A percentile compares a stretch with the other conserved stretches of the same genome.
phyloP scores from a whole-genome alignment of 1,139 yeast species.

The Candida tunisiensis region DNA sequence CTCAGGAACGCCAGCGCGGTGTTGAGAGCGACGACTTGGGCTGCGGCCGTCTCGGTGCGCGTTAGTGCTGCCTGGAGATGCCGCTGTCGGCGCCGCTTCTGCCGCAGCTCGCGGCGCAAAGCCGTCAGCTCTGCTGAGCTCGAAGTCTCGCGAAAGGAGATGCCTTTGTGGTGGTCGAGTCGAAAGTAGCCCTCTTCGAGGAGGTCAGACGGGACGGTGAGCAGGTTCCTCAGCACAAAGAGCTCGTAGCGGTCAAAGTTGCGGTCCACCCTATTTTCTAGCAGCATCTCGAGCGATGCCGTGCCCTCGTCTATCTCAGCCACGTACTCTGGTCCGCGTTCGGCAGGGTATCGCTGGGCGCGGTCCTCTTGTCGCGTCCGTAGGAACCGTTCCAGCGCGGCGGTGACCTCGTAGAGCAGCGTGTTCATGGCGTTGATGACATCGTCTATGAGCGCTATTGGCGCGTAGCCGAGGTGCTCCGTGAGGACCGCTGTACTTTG shows the following conservation, averaged over 20 bases:
- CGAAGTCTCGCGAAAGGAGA: too few relatives aligned
- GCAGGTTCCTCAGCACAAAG: slow-evolving; percentile 61
- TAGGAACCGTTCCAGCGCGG: slow-evolving; percentile 59
- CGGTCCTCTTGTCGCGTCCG: not conserved
- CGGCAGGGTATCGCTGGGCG: too few relatives aligned
- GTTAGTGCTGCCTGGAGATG: too few relatives aligned
- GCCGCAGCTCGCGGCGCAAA: too few relatives aligned
- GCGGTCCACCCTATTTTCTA: slow-evolving; percentile 66
- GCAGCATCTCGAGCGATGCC: slow-evolving; percentile 59
- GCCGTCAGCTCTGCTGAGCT: too few relatives aligned
- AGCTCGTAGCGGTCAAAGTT: slow-evolving; percentile 81
- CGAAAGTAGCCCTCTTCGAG: slow-evolving; percentile 50
- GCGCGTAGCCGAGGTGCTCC: slow-evolving; percentile 79
- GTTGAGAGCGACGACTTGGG: too few relatives aligned
- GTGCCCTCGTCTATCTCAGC: slow-evolving; percentile 59
- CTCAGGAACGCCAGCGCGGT: too few relatives aligned
- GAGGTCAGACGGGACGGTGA: slow-evolving; percentile 55
- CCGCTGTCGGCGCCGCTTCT: too few relatives aligned
- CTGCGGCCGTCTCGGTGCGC: too few relatives aligned
- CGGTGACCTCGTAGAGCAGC: slow-evolving; percentile 67
- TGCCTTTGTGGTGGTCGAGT: slow-evolving; percentile 48
- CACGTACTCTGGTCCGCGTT: too few relatives aligned
- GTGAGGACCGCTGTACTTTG: slow-evolving; percentile 41
- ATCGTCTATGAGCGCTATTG: slow-evolving; percentile 75
- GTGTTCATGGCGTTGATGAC: slow-evolving; percentile 81